Conservation (phyloP, 371 early-diverging fungal genomes). For the Mortierella sp. region DNA sequence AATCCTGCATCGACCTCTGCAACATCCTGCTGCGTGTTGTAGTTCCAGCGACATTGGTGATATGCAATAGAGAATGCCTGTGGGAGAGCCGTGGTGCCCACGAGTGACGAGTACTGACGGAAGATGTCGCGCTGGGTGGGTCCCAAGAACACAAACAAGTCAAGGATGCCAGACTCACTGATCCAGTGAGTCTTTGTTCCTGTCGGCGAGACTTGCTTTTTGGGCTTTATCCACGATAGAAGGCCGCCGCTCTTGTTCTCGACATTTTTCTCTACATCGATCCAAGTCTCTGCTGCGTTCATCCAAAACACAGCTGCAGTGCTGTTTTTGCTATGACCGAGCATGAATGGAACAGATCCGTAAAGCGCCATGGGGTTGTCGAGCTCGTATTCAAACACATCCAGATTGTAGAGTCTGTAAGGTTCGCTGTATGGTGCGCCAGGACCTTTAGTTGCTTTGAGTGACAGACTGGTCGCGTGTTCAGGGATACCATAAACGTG, state of each 20-base stretch:
- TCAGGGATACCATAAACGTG: slow-evolving; percentile 97
- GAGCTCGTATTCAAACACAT: slow-evolving; percentile 95
- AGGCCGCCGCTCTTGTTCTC: slow-evolving; percentile 19
- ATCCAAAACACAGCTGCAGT: slow-evolving; percentile 88
- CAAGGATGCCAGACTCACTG: slow-evolving; percentile 91
- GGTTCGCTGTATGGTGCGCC: slow-evolving; percentile 87
- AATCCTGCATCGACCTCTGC: slow-evolving; percentile 82
- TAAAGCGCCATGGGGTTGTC: slow-evolving; percentile 97
- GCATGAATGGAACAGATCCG: slow-evolving; percentile 94
- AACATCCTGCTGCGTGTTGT: slow-evolving; percentile 87
- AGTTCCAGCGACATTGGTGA: slow-evolving; percentile 96
- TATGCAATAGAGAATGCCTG: slow-evolving; percentile 92
- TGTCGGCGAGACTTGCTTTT: slow-evolving; percentile 18
- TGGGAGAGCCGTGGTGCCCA: slow-evolving; percentile 89
- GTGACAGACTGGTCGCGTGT: slow-evolving; percentile 86
- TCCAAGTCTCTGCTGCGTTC: slow-evolving; percentile 97
- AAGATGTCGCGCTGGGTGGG: slow-evolving; percentile 78
- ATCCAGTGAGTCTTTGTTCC: slow-evolving; percentile 91
- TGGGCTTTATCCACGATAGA: slow-evolving; percentile 49
- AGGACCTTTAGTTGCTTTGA: slow-evolving; percentile 86
- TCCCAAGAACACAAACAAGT: slow-evolving; percentile 91
- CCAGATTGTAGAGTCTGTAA: slow-evolving; percentile 97
- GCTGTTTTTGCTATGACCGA: slow-evolving; percentile 79
- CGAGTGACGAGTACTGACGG: slow-evolving; percentile 77
- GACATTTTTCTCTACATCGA: slow-evolving; percentile 83